Conservation (phyloP, 345 rosid genomes). For the Eucalyptus albens region DNA sequence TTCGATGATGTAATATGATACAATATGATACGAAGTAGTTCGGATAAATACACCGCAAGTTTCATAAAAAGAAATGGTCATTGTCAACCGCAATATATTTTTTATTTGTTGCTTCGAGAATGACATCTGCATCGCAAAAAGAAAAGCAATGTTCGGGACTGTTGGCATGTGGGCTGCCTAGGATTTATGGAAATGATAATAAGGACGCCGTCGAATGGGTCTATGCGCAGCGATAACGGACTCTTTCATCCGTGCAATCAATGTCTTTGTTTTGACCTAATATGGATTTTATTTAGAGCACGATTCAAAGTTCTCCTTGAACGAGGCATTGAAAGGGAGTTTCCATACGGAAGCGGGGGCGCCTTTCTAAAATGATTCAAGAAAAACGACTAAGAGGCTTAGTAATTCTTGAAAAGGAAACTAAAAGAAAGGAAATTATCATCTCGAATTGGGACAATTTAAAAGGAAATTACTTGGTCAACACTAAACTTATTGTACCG, state of each 20-base stretch:
- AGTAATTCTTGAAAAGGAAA: not conserved
- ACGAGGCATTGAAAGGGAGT: not conserved
- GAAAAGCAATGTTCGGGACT: not conserved
- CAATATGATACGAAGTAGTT: no score
- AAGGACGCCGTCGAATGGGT: no score
- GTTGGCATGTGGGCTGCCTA: not conserved
- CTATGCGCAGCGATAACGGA: not conserved
- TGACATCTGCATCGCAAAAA: not conserved
- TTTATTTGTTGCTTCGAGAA: no score
- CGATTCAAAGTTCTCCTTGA: not conserved
- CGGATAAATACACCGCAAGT: no score
- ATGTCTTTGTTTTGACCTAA: not conserved
- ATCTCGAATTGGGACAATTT: not conserved
- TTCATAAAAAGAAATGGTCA: no score
- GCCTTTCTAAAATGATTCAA: not conserved
- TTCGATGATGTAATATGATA: no score
- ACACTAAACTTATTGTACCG: not conserved
- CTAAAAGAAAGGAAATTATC: not conserved
- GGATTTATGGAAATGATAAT: not conserved
- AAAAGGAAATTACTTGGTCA: not conserved
- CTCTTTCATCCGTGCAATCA: not conserved
- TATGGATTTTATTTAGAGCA: not conserved
- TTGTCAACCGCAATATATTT: no score
- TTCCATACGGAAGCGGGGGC: not conserved
- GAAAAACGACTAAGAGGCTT: not conserved